Conservation (phyloP, 2,329 filamentous ascomycete genomes). For the Ramularia collo-cygni region DNA sequence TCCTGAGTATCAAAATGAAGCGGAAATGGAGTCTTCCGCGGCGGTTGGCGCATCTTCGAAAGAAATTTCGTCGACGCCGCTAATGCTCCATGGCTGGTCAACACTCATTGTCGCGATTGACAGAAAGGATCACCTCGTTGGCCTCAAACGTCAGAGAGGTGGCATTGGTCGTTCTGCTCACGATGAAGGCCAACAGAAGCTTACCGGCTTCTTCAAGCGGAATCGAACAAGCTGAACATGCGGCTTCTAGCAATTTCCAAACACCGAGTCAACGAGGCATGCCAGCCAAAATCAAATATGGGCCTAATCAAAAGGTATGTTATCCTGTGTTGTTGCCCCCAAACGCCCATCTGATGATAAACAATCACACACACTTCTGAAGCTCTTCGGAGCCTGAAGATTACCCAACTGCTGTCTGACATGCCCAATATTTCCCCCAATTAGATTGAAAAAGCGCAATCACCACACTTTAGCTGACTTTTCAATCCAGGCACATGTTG, state of each 20-base stretch:
- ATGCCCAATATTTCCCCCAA: neutral
- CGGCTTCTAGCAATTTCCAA: neutral
- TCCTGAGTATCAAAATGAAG: neutral
- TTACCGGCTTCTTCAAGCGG: conserved; percentile 67
- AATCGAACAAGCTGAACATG: conserved; percentile 19
- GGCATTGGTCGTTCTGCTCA: conserved; percentile 73
- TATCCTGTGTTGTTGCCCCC: neutral
- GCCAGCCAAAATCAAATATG: too few species aligned
- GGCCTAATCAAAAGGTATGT: conserved; percentile 11
- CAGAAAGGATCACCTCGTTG: conserved; percentile 61
- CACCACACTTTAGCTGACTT: neutral
- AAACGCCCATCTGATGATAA: conserved; percentile 23
- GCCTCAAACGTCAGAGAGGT: conserved; percentile 70
- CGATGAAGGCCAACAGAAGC: conserved; percentile 67
- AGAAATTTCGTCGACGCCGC: too few species aligned
- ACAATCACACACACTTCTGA: conserved; percentile 29
- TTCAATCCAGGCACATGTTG: too few species aligned
- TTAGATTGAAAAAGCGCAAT: neutral
- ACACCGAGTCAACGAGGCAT: too few species aligned
- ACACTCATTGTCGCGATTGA: conserved; percentile 58
- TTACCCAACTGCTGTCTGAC: conserved; percentile 32
- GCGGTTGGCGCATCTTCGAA: too few species aligned
- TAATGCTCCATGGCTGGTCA: conserved; percentile 35
- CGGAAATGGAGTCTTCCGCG: neutral
- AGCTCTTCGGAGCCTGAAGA: conserved; percentile 21